Percentiles rank a stretch among this genome's conserved stretches.
Evolutionary conservation across 2,329 filamentous ascomycete genomes (phyloP).

Genomic region (Cytospora piceae): DNA sequence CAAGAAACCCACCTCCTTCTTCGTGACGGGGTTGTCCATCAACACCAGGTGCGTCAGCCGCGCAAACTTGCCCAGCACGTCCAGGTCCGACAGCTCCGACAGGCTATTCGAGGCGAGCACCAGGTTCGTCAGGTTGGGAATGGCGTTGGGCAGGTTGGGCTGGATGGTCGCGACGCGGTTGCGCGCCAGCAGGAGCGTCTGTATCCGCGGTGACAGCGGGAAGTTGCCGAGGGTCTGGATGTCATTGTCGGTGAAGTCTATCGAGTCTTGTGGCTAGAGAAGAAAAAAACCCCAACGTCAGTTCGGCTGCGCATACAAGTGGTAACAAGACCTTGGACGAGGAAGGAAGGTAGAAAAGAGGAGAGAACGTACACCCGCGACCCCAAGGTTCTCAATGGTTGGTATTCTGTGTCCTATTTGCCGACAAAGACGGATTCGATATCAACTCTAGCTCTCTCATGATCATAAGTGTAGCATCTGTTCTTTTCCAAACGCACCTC

Average conservation of each 20-base stretch:
- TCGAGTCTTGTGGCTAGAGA: conserved; percentile 83
- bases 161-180: conserved; percentile 88
- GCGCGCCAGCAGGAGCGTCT: conserved; percentile 83
- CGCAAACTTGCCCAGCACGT: conserved; percentile 71
- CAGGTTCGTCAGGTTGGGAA: conserved; percentile 82
- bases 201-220: conserved; percentile 84
- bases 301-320: background rate
- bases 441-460: conserved; percentile 77
- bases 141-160: conserved; percentile 69
- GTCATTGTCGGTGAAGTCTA: conserved; percentile 99
- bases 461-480: conserved; percentile 86
- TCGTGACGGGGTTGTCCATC: conserved; percentile 85
- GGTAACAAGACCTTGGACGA: no score
- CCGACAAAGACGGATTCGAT: conserved; percentile 54
- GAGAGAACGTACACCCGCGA: conserved; percentile 73
- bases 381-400: conserved; percentile 95
- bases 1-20: conserved; percentile 79
- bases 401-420: conserved; percentile 95
- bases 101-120: conserved; percentile 84
- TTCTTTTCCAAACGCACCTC: conserved; percentile 96
- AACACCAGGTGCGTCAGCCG: conserved; percentile 80
- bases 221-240: conserved; percentile 90
- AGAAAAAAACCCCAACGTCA: background rate
- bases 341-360: conserved; percentile 12
- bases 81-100: conserved; percentile 82